Percentiles rank a stretch among this genome's conserved stretches.
Conservation (phyloP, 1,139 yeast species). For the Keqinozyma sinolaborantium region DNA sequence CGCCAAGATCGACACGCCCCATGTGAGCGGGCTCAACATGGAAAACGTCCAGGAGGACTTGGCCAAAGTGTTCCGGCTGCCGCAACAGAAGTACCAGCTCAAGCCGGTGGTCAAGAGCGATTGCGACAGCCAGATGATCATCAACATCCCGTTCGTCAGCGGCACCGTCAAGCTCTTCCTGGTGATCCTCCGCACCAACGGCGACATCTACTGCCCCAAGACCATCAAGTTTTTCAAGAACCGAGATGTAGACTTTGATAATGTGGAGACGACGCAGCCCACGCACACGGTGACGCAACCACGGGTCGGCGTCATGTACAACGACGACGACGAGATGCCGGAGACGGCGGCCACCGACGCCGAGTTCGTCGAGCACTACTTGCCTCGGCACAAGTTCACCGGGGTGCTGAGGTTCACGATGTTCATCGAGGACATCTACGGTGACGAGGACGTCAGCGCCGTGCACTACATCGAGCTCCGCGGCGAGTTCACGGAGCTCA, state of each 20-base stretch:
- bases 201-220: slow-evolving; percentile 63
- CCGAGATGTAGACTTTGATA: slow-evolving; percentile 69
- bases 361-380: slow-evolving; percentile 77
- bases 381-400: slow-evolving; percentile 73
- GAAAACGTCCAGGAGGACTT: slow-evolving; percentile 50
- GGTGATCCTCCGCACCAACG: slow-evolving; percentile 63
- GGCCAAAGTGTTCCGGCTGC: slow-evolving; percentile 46
- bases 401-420: slow-evolving; percentile 67
- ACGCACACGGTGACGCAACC: slow-evolving; percentile 63
- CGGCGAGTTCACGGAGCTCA: slow-evolving; percentile 68
- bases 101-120: slow-evolving; percentile 63
- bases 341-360: slow-evolving; percentile 28
- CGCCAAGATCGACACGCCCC: slow-evolving; percentile 56
- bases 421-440: slow-evolving; percentile 66
- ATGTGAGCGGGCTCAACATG: slow-evolving; percentile 64
- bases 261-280: slow-evolving; percentile 48
- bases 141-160: slow-evolving; percentile 70
- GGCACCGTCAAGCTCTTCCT: slow-evolving; percentile 75
- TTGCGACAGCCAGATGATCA: slow-evolving; percentile 74
- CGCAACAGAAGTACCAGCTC: slow-evolving; percentile 38
- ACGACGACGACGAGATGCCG: slow-evolving; percentile 30
- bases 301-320: slow-evolving; percentile 43
- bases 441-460: slow-evolving; percentile 52
- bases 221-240: slow-evolving; percentile 73
- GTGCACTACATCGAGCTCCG: slow-evolving; percentile 74